A percentile compares a stretch with the other conserved stretches of the same genome.
Conservation (phyloP, 768 basidiomycete genomes). For the Panaeolus papilionaceus region DNA sequence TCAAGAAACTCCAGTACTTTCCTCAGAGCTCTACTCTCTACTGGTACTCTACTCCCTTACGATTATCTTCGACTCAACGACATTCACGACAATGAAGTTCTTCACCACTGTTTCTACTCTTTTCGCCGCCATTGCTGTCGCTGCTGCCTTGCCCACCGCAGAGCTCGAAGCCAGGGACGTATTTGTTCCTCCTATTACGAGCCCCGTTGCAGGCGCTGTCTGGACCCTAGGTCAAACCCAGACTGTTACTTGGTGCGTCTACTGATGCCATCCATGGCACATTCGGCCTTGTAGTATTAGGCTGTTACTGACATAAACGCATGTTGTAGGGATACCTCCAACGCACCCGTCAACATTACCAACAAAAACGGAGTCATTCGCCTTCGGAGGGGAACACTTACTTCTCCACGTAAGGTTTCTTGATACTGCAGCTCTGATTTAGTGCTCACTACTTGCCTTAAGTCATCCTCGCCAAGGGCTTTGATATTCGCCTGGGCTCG, state of each 20-base stretch:
- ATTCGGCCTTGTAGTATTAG: no score
- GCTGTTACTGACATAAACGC: no score
- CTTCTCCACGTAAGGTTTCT: slow-evolving; percentile 35
- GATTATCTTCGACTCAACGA: not conserved
- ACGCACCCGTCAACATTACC: slow-evolving; percentile 52
- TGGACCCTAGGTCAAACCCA: slow-evolving; percentile 49
- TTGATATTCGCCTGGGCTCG: slow-evolving; percentile 44
- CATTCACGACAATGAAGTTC: slow-evolving; percentile 26
- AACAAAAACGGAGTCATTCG: slow-evolving; percentile 49
- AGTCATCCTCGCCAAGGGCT: slow-evolving; percentile 40
- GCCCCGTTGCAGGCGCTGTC: slow-evolving; percentile 39
- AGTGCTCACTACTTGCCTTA: not conserved
- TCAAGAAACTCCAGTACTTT: not conserved
- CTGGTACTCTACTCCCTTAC: not conserved
- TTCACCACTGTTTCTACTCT: slow-evolving; percentile 21
- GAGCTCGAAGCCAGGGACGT: slow-evolving; percentile 49
- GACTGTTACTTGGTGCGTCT: slow-evolving; percentile 50
- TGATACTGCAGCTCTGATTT: not conserved
- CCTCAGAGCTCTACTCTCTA: not conserved
- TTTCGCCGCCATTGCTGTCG: not conserved
- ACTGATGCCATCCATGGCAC: no score
- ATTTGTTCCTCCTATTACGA: slow-evolving; percentile 49
- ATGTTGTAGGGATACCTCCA: slow-evolving; percentile 42
- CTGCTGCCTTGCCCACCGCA: slow-evolving; percentile 28
- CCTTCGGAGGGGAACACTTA: slow-evolving; percentile 42